A percentile compares a stretch with the other conserved stretches of the same genome.
Evolutionary conservation across 2,329 filamentous ascomycete species (phyloP).

Genomic region (Alternaria sp.): DNA sequence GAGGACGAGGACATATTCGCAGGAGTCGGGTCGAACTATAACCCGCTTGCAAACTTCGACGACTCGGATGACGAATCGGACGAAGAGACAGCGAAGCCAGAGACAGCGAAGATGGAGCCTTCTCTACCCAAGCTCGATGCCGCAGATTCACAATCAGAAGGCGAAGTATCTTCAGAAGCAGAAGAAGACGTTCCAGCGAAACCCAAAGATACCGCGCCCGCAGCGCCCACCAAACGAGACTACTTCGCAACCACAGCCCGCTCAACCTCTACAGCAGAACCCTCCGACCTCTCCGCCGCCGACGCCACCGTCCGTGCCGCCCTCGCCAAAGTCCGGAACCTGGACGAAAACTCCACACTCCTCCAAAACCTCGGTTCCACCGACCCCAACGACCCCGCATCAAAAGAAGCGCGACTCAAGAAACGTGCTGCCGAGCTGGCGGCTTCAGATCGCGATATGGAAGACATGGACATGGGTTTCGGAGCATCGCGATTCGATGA

Average conservation of each 20-base stretch:
- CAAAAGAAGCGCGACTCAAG: constrained; percentile 71
- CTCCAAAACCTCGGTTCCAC: constrained; percentile 48
- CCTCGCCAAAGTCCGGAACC: constrained; percentile 74
- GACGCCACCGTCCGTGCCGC: constrained; percentile 84
- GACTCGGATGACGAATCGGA: constrained; percentile 51
- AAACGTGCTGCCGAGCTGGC: constrained; percentile 70
- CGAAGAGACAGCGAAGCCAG: constrained; percentile 3
- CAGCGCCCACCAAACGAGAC: constrained; percentile 24
- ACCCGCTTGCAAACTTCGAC: constrained; percentile 62
- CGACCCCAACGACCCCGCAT: constrained; percentile 44
- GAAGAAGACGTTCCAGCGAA: constrained; percentile 7
- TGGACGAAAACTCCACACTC: constrained; percentile 54
- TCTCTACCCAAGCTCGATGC: not conserved
- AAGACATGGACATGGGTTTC: constrained; percentile 95
- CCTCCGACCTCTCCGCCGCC: constrained; percentile 53
- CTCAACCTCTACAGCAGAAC: constrained; percentile 26
- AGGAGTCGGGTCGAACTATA: constrained; percentile 65
- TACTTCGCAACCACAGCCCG: constrained; percentile 25
- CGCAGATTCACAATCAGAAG: not conserved
- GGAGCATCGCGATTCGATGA: constrained; percentile 87
- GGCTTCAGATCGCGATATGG: constrained; percentile 76
- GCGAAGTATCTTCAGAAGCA: not conserved
- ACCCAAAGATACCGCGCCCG: constrained; percentile 1
- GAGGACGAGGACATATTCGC: constrained; percentile 67
- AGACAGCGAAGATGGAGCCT: not conserved